phyloP scores from a whole-genome alignment of 176 grass and related monocot species.

The Cocos nucifera region DNA sequence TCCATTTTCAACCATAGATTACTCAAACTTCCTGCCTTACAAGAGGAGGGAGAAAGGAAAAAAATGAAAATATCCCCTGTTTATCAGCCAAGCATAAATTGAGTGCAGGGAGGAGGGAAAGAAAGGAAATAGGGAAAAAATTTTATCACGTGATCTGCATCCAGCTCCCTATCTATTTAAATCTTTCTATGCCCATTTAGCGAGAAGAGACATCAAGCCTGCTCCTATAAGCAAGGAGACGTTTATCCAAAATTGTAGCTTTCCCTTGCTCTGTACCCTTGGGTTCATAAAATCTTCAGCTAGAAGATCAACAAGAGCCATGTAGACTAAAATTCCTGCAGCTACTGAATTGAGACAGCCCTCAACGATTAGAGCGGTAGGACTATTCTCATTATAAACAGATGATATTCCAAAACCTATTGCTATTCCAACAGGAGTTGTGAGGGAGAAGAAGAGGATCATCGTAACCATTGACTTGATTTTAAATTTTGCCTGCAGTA shows the following conservation, averaged over 20 bases:
- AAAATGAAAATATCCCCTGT: no score
- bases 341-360: slow-evolving; percentile 50
- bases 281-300: slow-evolving; percentile 73
- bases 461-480: slow-evolving; percentile 28
- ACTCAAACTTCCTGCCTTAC: no score
- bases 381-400: slow-evolving; percentile 54
- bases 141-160: no score
- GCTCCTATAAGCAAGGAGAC: slow-evolving; percentile 36
- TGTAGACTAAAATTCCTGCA: slow-evolving; percentile 60
- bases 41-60: no score
- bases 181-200: slow-evolving; percentile 40
- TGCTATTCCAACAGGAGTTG: slow-evolving; percentile 50
- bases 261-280: slow-evolving; percentile 39
- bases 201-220: slow-evolving; percentile 60
- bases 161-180: not conserved
- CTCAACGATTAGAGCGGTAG: slow-evolving; percentile 42
- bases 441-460: slow-evolving; percentile 60
- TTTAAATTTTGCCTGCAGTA: slow-evolving; percentile 41
- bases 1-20: no score
- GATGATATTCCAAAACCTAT: slow-evolving; percentile 42
- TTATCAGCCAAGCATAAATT: no score
- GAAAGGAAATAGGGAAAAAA: no score
- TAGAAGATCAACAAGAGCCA: slow-evolving; percentile 64
- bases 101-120: no score
- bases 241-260: slow-evolving; percentile 45